Conservation (phyloP, 176 grass and related monocot species). For the Lolium perenne region DNA sequence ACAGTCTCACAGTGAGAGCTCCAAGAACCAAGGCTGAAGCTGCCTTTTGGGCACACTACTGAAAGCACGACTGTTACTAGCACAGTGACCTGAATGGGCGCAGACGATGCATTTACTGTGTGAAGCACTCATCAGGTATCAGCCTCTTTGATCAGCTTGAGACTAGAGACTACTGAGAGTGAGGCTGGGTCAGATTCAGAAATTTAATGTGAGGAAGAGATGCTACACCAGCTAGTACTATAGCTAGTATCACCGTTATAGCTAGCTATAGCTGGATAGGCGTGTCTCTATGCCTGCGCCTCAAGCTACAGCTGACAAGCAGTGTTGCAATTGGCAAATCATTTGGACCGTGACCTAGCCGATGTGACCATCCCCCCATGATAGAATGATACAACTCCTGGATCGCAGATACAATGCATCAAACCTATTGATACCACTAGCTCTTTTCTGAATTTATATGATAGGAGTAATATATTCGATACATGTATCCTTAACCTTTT, state of each 20-base stretch:
- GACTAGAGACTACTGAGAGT: slow-evolving; percentile 18
- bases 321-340: slow-evolving; percentile 47
- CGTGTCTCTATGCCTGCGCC: slow-evolving; percentile 1
- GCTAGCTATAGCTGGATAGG: not conserved
- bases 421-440: not conserved
- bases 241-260: not conserved
- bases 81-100: slow-evolving; percentile 50
- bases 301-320: slow-evolving; percentile 24
- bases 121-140: slow-evolving; percentile 29
- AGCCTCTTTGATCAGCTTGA: slow-evolving; percentile 11
- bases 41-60: slow-evolving; percentile 26
- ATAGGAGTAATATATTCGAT: not conserved
- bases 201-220: slow-evolving; percentile 26
- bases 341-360: slow-evolving; percentile 35
- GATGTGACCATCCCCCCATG: slow-evolving; percentile 45
- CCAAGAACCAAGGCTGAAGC: slow-evolving; percentile 15
- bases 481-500: not conserved
- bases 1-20: not conserved
- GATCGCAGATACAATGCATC: slow-evolving; percentile 11
- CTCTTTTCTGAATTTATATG: not conserved
- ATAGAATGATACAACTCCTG: not conserved
- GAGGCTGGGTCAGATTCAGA: slow-evolving; percentile 22
- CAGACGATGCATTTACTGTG: slow-evolving; percentile 52
- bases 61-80: slow-evolving; percentile 1
- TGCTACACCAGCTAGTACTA: slow-evolving; percentile 4